A percentile compares a stretch with the other conserved stretches of the same genome.
Conservation (phyloP, 2,329 filamentous ascomycete species). For the Pseudocercospora fuligena region DNA sequence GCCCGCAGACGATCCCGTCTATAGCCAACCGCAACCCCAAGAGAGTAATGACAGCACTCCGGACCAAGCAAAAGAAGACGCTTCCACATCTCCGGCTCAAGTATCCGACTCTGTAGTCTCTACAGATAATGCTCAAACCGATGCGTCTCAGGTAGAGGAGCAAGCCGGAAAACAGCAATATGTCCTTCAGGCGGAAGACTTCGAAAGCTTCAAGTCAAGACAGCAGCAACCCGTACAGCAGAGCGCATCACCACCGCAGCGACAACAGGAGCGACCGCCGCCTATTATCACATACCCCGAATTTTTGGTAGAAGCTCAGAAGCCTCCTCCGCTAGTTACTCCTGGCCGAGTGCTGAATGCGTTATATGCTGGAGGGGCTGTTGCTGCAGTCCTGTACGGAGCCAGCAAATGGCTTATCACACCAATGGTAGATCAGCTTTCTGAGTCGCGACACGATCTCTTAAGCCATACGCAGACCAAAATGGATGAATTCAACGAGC, state of each 20-base stretch:
- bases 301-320: conserved; percentile 63
- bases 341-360: conserved; percentile 61
- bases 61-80: conserved; percentile 12
- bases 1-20: conserved; percentile 28
- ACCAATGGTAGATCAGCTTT: conserved; percentile 62
- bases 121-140: conserved; percentile 7
- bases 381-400: conserved; percentile 68
- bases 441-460: conserved; percentile 62
- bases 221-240: conserved; percentile 30
- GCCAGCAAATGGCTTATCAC: conserved; percentile 70
- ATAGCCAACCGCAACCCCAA: conserved; percentile 24
- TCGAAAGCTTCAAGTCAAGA: conserved; percentile 34
- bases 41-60: conserved; percentile 14
- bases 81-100: not conserved
- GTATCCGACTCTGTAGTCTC: conserved; percentile 3
- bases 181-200: conserved; percentile 31
- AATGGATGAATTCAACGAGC: conserved; percentile 60
- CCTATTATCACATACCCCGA: conserved; percentile 72
- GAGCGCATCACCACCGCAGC: conserved; percentile 11
- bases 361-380: conserved; percentile 60
- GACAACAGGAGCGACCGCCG: conserved; percentile 48
- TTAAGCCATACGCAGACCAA: conserved; percentile 57
- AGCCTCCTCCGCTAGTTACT: conserved; percentile 64
- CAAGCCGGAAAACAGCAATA: conserved; percentile 14
- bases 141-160: conserved; percentile 5